A percentile compares a stretch with the other conserved stretches of the same genome.
phyloP scores from a whole-genome alignment of 352 stramenopile species.

The Globisporangium okanoganense region DNA sequence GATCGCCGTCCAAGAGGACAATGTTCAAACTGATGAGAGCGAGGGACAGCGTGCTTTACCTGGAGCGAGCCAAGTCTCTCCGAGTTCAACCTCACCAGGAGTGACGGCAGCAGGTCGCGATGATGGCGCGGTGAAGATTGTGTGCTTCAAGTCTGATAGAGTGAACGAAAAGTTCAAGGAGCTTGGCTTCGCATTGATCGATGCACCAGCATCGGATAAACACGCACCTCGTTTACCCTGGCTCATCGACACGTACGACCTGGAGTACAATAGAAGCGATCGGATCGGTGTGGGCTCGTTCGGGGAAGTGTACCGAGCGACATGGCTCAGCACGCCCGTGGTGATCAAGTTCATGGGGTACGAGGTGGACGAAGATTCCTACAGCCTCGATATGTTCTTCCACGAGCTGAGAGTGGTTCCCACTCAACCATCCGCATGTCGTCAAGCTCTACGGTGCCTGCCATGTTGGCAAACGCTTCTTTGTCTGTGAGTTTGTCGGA shows the following conservation, averaged over 20 bases:
- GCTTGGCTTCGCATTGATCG: not conserved
- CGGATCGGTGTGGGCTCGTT: not conserved
- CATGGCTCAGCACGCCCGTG: slow-evolving; percentile 3
- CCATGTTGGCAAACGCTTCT: slow-evolving; percentile 7
- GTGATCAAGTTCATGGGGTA: slow-evolving; percentile 9
- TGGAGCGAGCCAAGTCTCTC: too few relatives aligned
- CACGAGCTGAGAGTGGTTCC: slow-evolving; percentile 12
- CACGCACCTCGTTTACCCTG: not conserved
- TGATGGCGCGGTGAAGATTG: not conserved
- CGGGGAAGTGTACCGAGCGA: slow-evolving; percentile 3
- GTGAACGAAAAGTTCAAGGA: not conserved
- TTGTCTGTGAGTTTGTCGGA: slow-evolving; percentile 4
- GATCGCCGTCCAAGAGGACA: too few relatives aligned
- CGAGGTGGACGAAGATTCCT: not conserved
- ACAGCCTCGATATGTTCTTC: slow-evolving; percentile 1
- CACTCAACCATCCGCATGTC: slow-evolving; percentile 6
- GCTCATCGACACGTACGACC: not conserved
- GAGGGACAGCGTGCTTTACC: too few relatives aligned
- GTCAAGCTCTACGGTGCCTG: slow-evolving; percentile 9
- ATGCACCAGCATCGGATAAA: not conserved
- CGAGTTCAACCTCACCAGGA: too few relatives aligned
- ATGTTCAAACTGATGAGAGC: not conserved
- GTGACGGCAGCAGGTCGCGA: too few relatives aligned
- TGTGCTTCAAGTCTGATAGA: not conserved
- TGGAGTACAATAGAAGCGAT: not conserved